These are phyloP conservation scores for Rhynchospora breviuscula DNA, from an alignment of 176 grass and related monocot genomes.

Conservation along the genomic window DNA sequence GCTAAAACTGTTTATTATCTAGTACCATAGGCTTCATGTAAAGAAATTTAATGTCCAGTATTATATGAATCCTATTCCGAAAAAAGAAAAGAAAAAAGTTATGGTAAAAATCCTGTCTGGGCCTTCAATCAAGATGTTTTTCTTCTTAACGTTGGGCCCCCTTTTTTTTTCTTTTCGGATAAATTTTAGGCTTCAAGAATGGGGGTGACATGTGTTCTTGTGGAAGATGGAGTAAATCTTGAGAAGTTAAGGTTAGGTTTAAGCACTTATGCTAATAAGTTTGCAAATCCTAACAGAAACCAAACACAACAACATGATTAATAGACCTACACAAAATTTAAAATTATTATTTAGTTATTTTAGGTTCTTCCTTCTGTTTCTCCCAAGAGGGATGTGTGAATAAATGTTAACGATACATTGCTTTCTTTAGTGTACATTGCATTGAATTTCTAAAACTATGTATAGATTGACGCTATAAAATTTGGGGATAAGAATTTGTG, in stretches of 20 bases:
- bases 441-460: not conserved
- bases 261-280: conserved; percentile 25
- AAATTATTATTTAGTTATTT: not conserved
- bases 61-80: not conserved
- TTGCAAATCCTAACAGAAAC: conserved; percentile 7
- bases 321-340: not conserved
- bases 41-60: not conserved
- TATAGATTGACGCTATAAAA: not conserved
- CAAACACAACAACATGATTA: not conserved
- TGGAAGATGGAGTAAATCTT: conserved; percentile 33
- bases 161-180: not conserved
- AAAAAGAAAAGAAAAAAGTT: not conserved
- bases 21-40: not conserved
- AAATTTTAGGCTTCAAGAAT: conserved; percentile 22
- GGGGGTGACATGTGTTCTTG: conserved; percentile 25
- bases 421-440: not conserved
- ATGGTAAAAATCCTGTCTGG: not conserved
- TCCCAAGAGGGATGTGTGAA: not conserved
- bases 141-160: not conserved
- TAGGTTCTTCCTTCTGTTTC: not conserved
- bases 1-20: not conserved
- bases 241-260: conserved; percentile 34
- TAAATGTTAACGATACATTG: not conserved
- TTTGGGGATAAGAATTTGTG: not conserved
- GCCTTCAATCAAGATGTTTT: not conserved